Percentiles rank a stretch among this genome's conserved stretches.
Conservation (phyloP, 805 yeast species). For the Hanseniaspora singularis region DNA sequence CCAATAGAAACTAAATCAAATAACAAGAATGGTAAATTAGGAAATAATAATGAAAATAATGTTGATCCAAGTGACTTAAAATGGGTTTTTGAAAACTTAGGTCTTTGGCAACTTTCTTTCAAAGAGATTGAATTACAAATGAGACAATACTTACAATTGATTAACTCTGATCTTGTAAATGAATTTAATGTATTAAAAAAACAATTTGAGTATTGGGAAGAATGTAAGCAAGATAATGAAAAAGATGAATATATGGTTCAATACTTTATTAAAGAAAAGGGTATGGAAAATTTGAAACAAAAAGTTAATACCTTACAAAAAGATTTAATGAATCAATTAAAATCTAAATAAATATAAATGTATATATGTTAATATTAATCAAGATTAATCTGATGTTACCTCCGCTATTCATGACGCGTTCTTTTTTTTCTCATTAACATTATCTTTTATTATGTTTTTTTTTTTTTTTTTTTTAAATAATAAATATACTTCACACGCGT, state of each 20-base stretch:
- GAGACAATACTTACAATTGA: not conserved
- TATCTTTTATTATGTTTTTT: too few species aligned
- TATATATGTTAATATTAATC: not conserved
- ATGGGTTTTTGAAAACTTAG: conserved; percentile 15
- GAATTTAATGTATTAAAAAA: conserved; percentile 3
- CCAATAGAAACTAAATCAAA: conserved; percentile 3
- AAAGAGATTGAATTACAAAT: conserved; percentile 10
- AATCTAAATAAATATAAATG: not conserved
- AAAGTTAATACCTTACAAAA: conserved; percentile 8
- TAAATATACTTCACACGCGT: too few species aligned
- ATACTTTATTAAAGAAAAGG: conserved; percentile 5
- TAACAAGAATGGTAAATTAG: not conserved
- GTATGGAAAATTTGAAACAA: conserved; percentile 6
- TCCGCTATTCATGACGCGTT: not conserved
- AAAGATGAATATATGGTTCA: conserved; percentile 10
- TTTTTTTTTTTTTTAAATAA: too few species aligned
- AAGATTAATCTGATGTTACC: too few species aligned
- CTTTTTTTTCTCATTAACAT: not conserved
- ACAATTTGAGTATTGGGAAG: conserved; percentile 1
- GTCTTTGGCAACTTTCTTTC: conserved; percentile 11
- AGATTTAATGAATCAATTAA: conserved; percentile 8
- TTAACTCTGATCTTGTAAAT: not conserved
- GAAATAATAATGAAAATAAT: not conserved
- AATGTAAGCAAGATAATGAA: not conserved
- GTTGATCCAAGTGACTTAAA: conserved; percentile 2